phyloP scores from a whole-genome alignment of 805 yeast genomes.

The Starmera caribaea region DNA sequence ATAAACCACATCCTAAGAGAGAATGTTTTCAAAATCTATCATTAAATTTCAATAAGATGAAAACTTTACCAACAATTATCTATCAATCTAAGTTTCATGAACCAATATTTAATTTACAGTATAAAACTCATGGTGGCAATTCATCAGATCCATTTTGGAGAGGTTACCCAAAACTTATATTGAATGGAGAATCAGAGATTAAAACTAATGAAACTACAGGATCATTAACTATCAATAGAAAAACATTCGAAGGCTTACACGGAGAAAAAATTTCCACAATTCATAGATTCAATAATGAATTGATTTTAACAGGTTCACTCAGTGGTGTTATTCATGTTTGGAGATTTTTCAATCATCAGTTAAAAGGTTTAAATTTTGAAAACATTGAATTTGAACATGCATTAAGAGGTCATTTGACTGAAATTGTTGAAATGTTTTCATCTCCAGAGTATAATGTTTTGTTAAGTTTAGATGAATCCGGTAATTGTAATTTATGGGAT shows the following conservation, averaged over 20 bases:
- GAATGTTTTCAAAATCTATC: constrained; percentile 29
- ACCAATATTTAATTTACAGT: constrained; percentile 36
- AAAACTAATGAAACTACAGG: constrained; percentile 14
- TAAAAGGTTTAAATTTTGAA: constrained; percentile 12
- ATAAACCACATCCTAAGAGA: constrained; percentile 52
- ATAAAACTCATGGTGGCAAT: constrained; percentile 27
- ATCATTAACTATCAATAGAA: constrained; percentile 15
- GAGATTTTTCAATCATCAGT: constrained; percentile 20
- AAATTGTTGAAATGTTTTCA: constrained; percentile 35
- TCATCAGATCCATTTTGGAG: constrained; percentile 33
- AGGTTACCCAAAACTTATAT: constrained; percentile 30
- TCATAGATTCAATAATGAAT: constrained; percentile 15
- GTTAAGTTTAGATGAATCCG: constrained; percentile 43
- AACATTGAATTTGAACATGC: constrained; percentile 31
- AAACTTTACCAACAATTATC: constrained; percentile 26
- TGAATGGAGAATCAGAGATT: constrained; percentile 18
- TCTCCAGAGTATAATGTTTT: constrained; percentile 46
- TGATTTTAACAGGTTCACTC: constrained; percentile 29
- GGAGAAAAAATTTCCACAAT: constrained; percentile 20
- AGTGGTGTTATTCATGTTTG: constrained; percentile 58
- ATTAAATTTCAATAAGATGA: constrained; percentile 22
- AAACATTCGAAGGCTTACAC: constrained; percentile 22
- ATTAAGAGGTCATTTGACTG: constrained; percentile 48
- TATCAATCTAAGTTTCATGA: constrained; percentile 32
- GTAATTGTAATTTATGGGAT: constrained; percentile 59